phyloP scores from a whole-genome alignment of 2,329 filamentous ascomycete species.

The Dactylella cylindrospora region DNA sequence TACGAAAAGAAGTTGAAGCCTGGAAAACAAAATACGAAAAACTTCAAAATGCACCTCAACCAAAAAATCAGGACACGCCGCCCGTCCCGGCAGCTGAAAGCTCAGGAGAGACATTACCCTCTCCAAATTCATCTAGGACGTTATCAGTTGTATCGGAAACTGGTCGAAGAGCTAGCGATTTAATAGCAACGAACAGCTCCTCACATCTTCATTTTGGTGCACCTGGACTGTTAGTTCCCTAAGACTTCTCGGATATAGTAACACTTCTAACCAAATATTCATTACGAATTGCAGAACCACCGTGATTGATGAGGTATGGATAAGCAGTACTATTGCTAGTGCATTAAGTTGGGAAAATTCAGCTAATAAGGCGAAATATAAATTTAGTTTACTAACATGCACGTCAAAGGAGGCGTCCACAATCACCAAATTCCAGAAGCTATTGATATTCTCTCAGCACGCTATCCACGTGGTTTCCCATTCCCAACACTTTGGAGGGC shows the following conservation, averaged over 20 bases:
- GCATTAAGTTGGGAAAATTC: no score
- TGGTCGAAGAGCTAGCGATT: constrained; percentile 6
- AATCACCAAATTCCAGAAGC: constrained; percentile 30
- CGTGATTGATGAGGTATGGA: constrained; percentile 30
- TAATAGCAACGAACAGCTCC: constrained; percentile 22
- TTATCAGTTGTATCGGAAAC: constrained; percentile 5
- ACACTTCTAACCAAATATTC: background rate
- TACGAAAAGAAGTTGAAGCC: constrained; percentile 30
- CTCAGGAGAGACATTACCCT: constrained; percentile 5
- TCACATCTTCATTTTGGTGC: constrained; percentile 42
- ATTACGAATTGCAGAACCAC: constrained; percentile 14
- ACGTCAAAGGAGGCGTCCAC: constrained; percentile 17
- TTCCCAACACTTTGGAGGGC: constrained; percentile 41
- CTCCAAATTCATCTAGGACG: constrained; percentile 8
- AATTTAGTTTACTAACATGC: constrained; percentile 40
- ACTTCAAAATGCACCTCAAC: constrained; percentile 15
- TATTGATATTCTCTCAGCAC: constrained; percentile 30
- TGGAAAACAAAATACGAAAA: constrained; percentile 34
- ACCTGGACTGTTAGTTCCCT: constrained; percentile 22
- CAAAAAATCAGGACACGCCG: background rate
- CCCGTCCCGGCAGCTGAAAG: background rate
- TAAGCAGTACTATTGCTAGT: no score
- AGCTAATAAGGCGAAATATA: no score
- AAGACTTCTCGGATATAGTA: background rate
- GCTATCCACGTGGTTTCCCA: constrained; percentile 25